These are phyloP conservation scores for Nepenthes mirabilis DNA, from an alignment of 148 eudicot genomes.

Conservation along the genomic window DNA sequence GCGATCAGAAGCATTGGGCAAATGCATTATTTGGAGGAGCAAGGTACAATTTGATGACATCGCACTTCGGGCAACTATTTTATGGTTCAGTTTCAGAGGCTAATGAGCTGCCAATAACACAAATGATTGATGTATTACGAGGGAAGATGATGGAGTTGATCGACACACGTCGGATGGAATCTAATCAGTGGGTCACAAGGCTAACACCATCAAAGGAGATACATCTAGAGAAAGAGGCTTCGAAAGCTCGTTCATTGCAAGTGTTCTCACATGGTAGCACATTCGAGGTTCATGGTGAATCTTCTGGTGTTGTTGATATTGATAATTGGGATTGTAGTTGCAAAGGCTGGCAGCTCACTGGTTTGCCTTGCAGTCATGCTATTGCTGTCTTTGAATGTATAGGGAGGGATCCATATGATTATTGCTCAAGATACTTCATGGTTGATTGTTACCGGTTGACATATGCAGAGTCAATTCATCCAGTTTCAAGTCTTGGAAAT, in stretches of 20 bases:
- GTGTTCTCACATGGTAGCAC: constrained; percentile 23
- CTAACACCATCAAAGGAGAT: constrained; percentile 46
- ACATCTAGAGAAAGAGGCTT: constrained; percentile 26
- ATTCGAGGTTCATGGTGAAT: constrained; percentile 36
- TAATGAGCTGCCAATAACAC: constrained; percentile 42
- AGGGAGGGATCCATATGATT: constrained; percentile 40
- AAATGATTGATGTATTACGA: constrained; percentile 34
- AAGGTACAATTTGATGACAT: constrained; percentile 41
- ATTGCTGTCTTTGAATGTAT: constrained; percentile 29
- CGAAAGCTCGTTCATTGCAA: constrained; percentile 28
- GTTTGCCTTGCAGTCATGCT: constrained; percentile 56
- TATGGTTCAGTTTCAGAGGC: constrained; percentile 47
- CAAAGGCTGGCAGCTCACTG: constrained; percentile 46
- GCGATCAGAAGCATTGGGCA: constrained; percentile 50
- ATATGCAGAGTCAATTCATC: constrained; percentile 36
- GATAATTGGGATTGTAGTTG: constrained; percentile 46
- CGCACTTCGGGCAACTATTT: constrained; percentile 35
- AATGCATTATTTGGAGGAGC: constrained; percentile 41
- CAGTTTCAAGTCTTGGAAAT: constrained; percentile 27
- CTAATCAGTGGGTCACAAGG: constrained; percentile 36
- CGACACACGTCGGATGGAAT: constrained; percentile 33
- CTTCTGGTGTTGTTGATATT: constrained; percentile 33
- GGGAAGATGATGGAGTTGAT: constrained; percentile 42
- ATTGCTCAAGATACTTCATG: constrained; percentile 34
- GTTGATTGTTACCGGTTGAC: constrained; percentile 25